phyloP scores from a whole-genome alignment of 2,329 filamentous ascomycete genomes.

The Didymella glomerata region DNA sequence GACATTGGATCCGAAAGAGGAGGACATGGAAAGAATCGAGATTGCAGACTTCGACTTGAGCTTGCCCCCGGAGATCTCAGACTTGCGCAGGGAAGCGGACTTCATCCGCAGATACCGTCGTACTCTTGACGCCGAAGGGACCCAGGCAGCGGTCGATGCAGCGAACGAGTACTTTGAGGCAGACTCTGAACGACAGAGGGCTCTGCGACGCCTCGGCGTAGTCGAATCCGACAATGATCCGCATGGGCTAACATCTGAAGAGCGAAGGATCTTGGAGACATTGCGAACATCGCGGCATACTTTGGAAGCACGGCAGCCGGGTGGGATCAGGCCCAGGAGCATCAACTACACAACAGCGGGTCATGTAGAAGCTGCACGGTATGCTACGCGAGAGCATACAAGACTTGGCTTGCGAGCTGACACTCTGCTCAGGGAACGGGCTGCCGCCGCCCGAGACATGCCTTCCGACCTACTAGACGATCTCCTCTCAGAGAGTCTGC shows the following conservation, averaged over 20 bases:
- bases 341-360: conserved; percentile 54
- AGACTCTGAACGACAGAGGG: conserved; percentile 43
- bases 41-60: conserved; percentile 61
- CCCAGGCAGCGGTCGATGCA: conserved; percentile 49
- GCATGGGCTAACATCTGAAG: conserved; percentile 55
- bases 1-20: conserved; percentile 65
- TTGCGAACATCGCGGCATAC: conserved; percentile 55
- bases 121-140: conserved; percentile 50
- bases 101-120: conserved; percentile 55
- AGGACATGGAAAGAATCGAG: conserved; percentile 64
- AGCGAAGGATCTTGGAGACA: conserved; percentile 58
- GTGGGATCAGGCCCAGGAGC: conserved; percentile 48
- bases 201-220: conserved; percentile 48
- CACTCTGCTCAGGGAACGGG: conserved; percentile 27
- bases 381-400: conserved; percentile 20
- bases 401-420: conserved; percentile 19
- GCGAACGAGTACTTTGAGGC: conserved; percentile 56
- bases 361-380: conserved; percentile 36
- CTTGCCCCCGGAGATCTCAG: conserved; percentile 54
- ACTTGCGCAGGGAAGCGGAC: conserved; percentile 58
- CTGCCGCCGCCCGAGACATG: conserved; percentile 27
- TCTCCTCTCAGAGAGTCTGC: conserved; percentile 36
- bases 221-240: conserved; percentile 56
- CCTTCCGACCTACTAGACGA: conserved; percentile 19
- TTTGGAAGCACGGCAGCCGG: conserved; percentile 52